Evolutionary conservation across 2,329 filamentous ascomycete species (phyloP), one percentile per base, ranked within the genome.

Genomic region (Cordyceps farinosa): DNA sequence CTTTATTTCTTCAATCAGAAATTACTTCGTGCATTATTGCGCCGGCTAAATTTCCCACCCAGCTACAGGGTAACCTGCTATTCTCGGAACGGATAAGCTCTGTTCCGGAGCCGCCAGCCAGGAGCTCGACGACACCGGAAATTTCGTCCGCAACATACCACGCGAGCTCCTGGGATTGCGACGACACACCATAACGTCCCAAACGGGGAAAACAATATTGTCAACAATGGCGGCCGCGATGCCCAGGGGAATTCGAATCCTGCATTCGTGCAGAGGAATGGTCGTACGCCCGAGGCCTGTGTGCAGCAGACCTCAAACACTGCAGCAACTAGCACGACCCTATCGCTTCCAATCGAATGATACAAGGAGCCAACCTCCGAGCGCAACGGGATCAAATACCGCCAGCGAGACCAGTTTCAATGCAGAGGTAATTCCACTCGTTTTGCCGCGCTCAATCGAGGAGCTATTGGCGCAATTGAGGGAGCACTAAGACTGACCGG

Each of bases 341-440:
- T 42, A 56, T 38, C 69, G 70, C 67, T 68, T 69, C 62, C 74
- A 76, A 65, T 72, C 75, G 54, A 74, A 70, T 66, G 74, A 77
- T 68, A 69, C 69, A 64, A 70, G 69, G 62, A 67, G 66, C 50
- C 69, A 66, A 32, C 64, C 68, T n/a, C 64, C 68, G 48, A 70
- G 68, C 55, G 63, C 70, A 47, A 67, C 68, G 65, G 65, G 64
- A 29, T 47, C 27, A 60, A 38, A 59, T 57, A 63, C 64, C 63
- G 54, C 53, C 10, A 8, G n/a, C 40, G 62, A 51, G 11, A 15
- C 32, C 54, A 51, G 13, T 11, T 34, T 40, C 22, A 40, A 22
- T 3, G 7, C 15, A 32, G 63, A 64, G 53, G 58, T 57, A 59
- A 48, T 38, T 29, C 8, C 13, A 29, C 11, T 17, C 27, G 7